Conservation (phyloP, 805 yeast species). For the Brettanomyces naardenensis region DNA sequence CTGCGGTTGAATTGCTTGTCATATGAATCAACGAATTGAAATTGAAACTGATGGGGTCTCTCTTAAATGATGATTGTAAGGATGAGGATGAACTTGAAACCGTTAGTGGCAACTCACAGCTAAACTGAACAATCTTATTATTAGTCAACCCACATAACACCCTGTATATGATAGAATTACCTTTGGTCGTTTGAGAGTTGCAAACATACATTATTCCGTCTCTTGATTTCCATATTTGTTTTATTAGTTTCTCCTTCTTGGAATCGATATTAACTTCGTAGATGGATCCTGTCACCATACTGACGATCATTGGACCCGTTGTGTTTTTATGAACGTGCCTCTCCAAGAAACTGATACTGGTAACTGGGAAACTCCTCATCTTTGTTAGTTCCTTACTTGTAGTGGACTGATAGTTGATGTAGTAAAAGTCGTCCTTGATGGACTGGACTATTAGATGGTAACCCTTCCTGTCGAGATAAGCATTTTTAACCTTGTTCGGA, state of each 20-base stretch:
- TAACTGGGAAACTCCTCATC: conserved; percentile 37
- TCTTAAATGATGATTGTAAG: conserved; percentile 11
- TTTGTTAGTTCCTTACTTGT: conserved; percentile 36
- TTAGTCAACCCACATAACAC: conserved; percentile 9
- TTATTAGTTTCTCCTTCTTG: conserved; percentile 32
- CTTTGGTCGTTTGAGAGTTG: conserved; percentile 1
- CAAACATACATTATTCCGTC: conserved; percentile 9
- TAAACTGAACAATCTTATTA: conserved; percentile 11
- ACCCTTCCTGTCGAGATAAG: conserved; percentile 46
- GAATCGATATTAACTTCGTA: conserved; percentile 40
- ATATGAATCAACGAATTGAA: conserved; percentile 11
- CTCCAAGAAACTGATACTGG: conserved; percentile 32
- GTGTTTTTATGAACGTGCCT: conserved; percentile 17
- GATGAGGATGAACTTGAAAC: conserved; percentile 7
- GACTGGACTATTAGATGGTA: conserved; percentile 45
- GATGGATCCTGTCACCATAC: conserved; percentile 40
- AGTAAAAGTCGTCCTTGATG: conserved; percentile 36
- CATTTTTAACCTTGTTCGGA: conserved; percentile 21
- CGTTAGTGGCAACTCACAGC: conserved; percentile 6
- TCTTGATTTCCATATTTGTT: conserved; percentile 31
- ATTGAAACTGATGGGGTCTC: conserved; percentile 15
- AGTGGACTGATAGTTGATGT: conserved; percentile 33
- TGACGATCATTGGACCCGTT: conserved; percentile 42
- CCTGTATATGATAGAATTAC: conserved; percentile 2
- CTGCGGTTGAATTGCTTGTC: conserved; percentile 6